Evolutionary conservation across 2,329 filamentous ascomycete species (phyloP).

Genomic region (Alternaria sp.): DNA sequence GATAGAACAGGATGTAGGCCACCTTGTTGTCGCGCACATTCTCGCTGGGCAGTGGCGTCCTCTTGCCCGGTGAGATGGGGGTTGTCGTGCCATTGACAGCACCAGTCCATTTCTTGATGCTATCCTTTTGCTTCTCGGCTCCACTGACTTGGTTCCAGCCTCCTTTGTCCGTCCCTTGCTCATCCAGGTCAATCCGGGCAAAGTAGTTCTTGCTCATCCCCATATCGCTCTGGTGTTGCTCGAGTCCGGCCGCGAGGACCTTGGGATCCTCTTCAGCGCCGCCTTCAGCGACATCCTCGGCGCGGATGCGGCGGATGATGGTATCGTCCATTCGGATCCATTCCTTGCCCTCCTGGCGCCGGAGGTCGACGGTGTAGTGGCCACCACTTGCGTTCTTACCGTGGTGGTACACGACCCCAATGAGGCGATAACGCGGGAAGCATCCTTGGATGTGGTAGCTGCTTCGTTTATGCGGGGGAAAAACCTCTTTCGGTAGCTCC

Average conservation of each 20-base stretch:
- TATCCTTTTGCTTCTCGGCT: slow-evolving; percentile 53
- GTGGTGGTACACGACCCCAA: slow-evolving; percentile 93
- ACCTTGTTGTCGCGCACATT: slow-evolving; percentile 90
- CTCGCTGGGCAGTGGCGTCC: slow-evolving; percentile 59
- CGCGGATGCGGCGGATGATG: slow-evolving; percentile 79
- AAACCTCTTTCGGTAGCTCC: slow-evolving; percentile 88
- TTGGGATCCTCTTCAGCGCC: slow-evolving; percentile 82
- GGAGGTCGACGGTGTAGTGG: slow-evolving; percentile 97
- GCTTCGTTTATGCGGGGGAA: slow-evolving; percentile 76
- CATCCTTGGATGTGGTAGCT: slow-evolving; percentile 69
- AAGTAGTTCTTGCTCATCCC: slow-evolving; percentile 72
- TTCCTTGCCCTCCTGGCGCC: slow-evolving; percentile 90
- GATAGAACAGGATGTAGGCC: slow-evolving; percentile 95
- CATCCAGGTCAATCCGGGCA: slow-evolving; percentile 65
- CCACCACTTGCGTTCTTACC: slow-evolving; percentile 95
- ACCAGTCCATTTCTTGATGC: slow-evolving; percentile 72
- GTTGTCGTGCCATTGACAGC: slow-evolving; percentile 68
- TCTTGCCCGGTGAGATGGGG: slow-evolving; percentile 57
- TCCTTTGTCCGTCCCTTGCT: slow-evolving; percentile 69
- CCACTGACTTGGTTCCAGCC: slow-evolving; percentile 89
- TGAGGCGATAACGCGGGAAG: slow-evolving; percentile 83
- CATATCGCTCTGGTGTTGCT: slow-evolving; percentile 68
- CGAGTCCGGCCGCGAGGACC: slow-evolving; percentile 68
- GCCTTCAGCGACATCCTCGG: slow-evolving; percentile 86
- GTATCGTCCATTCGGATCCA: slow-evolving; percentile 98